Conservation (phyloP, 2,329 filamentous ascomycete genomes). For the Falciphora oryzae region DNA sequence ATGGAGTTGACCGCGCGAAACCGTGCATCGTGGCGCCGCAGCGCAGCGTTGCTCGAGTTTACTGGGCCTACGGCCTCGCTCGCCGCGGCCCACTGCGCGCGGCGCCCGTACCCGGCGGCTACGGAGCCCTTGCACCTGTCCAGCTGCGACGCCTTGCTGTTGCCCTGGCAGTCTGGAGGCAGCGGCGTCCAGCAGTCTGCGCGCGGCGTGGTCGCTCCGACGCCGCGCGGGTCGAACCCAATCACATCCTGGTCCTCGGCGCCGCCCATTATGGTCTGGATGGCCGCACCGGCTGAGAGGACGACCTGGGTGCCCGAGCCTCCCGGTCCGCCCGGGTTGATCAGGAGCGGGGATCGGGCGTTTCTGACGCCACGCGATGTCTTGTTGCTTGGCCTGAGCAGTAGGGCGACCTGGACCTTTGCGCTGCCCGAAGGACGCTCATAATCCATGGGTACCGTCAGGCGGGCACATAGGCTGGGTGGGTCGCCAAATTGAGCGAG, state of each 20-base stretch:
- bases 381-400: slow-evolving; percentile 30
- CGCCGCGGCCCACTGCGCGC: slow-evolving; percentile 12
- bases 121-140: background rate
- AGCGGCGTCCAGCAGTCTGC: slow-evolving; percentile 31
- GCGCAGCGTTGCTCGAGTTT: slow-evolving; percentile 28
- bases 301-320: slow-evolving; percentile 20
- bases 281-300: slow-evolving; percentile 31
- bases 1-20: slow-evolving; percentile 25
- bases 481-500: slow-evolving; percentile 16
- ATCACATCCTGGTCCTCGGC: slow-evolving; percentile 36
- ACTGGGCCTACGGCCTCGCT: slow-evolving; percentile 24
- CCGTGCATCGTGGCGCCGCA: slow-evolving; percentile 23
- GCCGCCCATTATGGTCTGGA: slow-evolving; percentile 26
- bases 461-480: slow-evolving; percentile 33
- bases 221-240: slow-evolving; percentile 42
- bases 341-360: slow-evolving; percentile 37
- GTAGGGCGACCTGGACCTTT: slow-evolving; percentile 33
- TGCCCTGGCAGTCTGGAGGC: slow-evolving; percentile 4
- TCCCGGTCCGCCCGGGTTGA: slow-evolving; percentile 39
- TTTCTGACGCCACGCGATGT: slow-evolving; percentile 27
- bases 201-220: slow-evolving; percentile 31
- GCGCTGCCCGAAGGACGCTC: slow-evolving; percentile 25
- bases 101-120: background rate
- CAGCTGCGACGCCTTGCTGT: background rate
- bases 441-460: slow-evolving; percentile 37